Evolutionary conservation across 2,329 filamentous ascomycete species (phyloP), one percentile per base, ranked within the genome.

Genomic region (Aspergillus terreus): DNA sequence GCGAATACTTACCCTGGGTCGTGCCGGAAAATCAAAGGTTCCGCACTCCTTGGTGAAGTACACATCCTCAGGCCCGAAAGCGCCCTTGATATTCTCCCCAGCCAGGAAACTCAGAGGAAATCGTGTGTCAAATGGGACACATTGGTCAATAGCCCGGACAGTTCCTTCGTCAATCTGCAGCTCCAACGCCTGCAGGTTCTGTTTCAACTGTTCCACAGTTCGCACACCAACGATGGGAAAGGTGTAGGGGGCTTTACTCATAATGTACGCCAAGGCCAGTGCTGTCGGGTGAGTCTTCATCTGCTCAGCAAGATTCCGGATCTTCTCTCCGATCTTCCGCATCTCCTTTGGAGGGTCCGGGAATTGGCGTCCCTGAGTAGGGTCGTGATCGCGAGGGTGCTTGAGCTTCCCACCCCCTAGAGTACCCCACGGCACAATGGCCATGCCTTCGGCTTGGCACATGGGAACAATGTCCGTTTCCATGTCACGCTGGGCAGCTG

Each of bases 401-500:
- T 33, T 33, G 30, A 25, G 30, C 35, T 23, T 72, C 36, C 80
- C 79, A 33, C 73, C 68, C 30, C 78, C 79, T 4, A 84, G 68
- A 1, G 74, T 43, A 1, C 66, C 78, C 72, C 76, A 82, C 1
- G 82, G 80, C 0, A 75, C 76, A 2, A 86, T 61, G 0, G 72
- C 82, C 80, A 86, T 86, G 32, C 83, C 83, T 60, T 87, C 82
- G 25, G 77, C 74, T 35, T 75, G 74, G 36, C 71, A 75, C 85
- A 88, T 87, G 38, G 83, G 83, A 33, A 88, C 76, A 58, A 87
- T 84, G 14, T 87, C 84, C 21, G 83, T 77, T 71, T 87, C 84
- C 46, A 87, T 81, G 65, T 90, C 86, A 19, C 87, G 80, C 44
- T 82, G 76, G 1, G 73, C 77, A n/a, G 79, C 76, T 21, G 73